Conservation (phyloP, 352 stramenopile genomes). For the Phytophthora palmivora region DNA sequence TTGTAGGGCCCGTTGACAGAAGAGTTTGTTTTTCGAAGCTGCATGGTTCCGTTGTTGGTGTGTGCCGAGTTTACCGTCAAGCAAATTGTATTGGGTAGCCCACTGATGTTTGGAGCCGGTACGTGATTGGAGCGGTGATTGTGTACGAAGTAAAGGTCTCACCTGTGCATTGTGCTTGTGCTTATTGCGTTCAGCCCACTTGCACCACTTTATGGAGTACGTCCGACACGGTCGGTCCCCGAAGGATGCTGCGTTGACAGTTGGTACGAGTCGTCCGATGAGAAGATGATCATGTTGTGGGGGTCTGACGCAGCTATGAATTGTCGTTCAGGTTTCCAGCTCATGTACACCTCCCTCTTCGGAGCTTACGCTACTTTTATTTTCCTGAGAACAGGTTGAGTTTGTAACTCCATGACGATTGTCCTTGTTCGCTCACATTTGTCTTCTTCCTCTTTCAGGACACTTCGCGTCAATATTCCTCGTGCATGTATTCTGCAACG, state of each 20-base stretch:
- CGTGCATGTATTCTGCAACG: constrained; percentile 95
- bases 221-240: constrained; percentile 70
- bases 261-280: constrained; percentile 49
- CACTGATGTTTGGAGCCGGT: constrained; percentile 96
- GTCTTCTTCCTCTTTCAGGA: constrained; percentile 41
- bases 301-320: constrained; percentile 8
- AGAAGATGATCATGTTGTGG: not conserved
- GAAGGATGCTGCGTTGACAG: constrained; percentile 80
- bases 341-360: constrained; percentile 97
- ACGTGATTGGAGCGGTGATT: constrained; percentile 30
- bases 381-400: constrained; percentile 89
- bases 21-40: constrained; percentile 96
- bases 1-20: constrained; percentile 91
- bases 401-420: not conserved
- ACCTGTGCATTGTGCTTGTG: constrained; percentile 4
- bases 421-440: constrained; percentile 1
- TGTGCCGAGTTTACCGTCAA: constrained; percentile 78
- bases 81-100: constrained; percentile 88
- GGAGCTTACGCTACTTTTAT: constrained; percentile 95
- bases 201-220: constrained; percentile 90
- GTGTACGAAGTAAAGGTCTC: constrained; percentile 4
- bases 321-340: constrained; percentile 86
- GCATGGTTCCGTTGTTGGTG: constrained; percentile 92
- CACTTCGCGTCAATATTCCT: constrained; percentile 91
- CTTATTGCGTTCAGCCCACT: constrained; percentile 60